A percentile compares a stretch with the other conserved stretches of the same genome.
phyloP scores from a whole-genome alignment of 108 stramenopile species.

The Chaetoceros muelleri region DNA sequence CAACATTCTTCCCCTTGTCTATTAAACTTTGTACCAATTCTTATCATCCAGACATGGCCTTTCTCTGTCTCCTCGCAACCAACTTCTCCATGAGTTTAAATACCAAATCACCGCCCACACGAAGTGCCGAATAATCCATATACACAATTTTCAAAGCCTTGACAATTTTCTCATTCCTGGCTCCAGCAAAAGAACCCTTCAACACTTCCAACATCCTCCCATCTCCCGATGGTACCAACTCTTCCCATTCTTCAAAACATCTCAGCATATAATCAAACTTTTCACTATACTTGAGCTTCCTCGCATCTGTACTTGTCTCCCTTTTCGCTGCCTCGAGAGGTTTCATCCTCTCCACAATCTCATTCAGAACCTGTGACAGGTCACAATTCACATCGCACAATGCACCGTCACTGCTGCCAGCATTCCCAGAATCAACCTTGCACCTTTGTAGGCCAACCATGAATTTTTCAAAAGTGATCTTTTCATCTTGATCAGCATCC shows the following conservation, averaged over 20 bases:
- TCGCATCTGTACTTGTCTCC: not conserved
- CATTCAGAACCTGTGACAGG: not conserved
- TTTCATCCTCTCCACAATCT: not conserved
- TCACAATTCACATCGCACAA: not conserved
- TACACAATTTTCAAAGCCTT: slow-evolving; percentile 70
- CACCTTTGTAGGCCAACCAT: slow-evolving; percentile 25
- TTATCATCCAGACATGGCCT: too few relatives aligned
- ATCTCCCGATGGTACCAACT: slow-evolving; percentile 25
- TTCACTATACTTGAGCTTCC: slow-evolving; percentile 28
- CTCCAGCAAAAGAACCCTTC: slow-evolving; percentile 72
- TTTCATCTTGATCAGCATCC: slow-evolving; percentile 8
- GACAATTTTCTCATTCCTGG: slow-evolving; percentile 52
- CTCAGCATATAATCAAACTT: slow-evolving; percentile 64
- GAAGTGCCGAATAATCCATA: slow-evolving; percentile 57
- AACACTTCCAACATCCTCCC: slow-evolving; percentile 55
- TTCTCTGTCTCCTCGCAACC: slow-evolving; percentile 5
- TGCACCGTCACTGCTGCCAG: slow-evolving; percentile 6
- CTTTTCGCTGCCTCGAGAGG: slow-evolving; percentile 6
- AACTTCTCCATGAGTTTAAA: slow-evolving; percentile 55
- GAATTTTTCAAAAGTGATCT: slow-evolving; percentile 23
- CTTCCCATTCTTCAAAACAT: slow-evolving; percentile 61
- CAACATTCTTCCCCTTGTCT: too few relatives aligned
- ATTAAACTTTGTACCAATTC: too few relatives aligned
- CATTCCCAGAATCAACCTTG: not conserved
- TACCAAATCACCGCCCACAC: slow-evolving; percentile 70